Conservation (phyloP, 345 rosid species). For the Syzygium jambos region DNA sequence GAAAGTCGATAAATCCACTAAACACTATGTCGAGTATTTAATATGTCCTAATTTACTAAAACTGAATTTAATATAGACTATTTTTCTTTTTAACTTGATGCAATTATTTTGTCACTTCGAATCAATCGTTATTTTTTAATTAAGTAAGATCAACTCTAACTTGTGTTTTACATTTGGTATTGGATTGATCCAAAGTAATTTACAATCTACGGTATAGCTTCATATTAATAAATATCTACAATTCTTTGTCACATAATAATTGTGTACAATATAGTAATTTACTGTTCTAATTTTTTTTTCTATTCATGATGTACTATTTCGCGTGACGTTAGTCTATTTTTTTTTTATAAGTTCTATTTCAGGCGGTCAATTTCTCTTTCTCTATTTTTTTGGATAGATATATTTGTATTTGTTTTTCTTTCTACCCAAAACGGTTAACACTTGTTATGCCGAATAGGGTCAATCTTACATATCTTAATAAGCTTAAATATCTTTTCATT, state of each 20-base stretch:
- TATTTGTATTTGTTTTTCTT: background rate
- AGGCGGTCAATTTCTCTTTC: background rate
- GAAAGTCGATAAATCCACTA: background rate
- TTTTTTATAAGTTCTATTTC: background rate
- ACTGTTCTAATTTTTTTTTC: background rate
- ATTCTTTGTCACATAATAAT: background rate
- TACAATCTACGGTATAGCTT: background rate
- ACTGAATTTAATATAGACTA: background rate
- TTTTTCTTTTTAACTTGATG: background rate
- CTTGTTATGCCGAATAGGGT: background rate
- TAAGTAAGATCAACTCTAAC: background rate
- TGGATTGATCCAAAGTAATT: background rate
- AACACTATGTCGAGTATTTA: background rate
- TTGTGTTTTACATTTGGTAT: background rate
- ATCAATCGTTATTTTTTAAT: background rate
- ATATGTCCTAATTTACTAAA: background rate
- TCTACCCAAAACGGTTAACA: background rate
- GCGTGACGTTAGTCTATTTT: background rate
- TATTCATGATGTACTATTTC: fast-evolving
- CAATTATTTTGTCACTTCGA: background rate
- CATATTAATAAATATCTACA: background rate
- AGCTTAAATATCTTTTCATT: background rate
- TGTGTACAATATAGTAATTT: background rate
- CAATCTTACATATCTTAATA: background rate
- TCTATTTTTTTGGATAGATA: background rate